Evolutionary conservation across 1,284 basidiomycete genomes (phyloP), one percentile per base, ranked within the genome.

Genomic region (Sanghuangporus baumii): DNA sequence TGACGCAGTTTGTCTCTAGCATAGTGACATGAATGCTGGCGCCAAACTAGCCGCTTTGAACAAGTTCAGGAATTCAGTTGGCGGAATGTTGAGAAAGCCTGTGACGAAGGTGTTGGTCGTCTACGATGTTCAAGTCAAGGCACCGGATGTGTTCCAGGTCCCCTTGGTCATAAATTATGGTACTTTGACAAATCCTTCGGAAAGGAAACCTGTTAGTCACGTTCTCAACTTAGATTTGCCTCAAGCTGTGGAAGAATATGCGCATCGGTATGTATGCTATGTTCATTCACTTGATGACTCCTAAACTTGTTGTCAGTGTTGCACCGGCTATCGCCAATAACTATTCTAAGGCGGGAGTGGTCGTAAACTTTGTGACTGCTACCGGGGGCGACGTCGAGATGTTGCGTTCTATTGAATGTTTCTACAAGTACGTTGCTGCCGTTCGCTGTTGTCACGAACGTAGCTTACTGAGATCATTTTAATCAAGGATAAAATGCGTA

Each of bases 331-430:
- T 92, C 66, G 88, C 90, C 43, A 85, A 87, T 63, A 91, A 81
- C 72, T 90, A 91, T 71, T 83, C 85, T 52, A 87, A 92, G 62
- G 88, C 93, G 59, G 93, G 93, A 57, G 93, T 97, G 48, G 85
- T 97, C 66, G 84, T 97, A 71, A 96, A 96, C 72, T 96, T 97
- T 70, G 95, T 98, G 64, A 97, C 96, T 63, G 95, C 95, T 51
- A 94, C 94, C 1, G 95, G 95, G 40, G 95, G 95, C 52, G 95
- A 98, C 73, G 94, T 98, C 55, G 95, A 98, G 79, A 97, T 97
- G 95, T 79, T 98, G 67, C 86, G 95, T 71, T 94, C 92, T 69
- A 96, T 97, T 79, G 95, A 98, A 80, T 96, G 94, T 82, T 94
- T 94, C 76, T 96, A 95, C 82, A 93, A 94, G 84, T 95, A 69